These are phyloP conservation scores for Agaricus sinodeliciosus DNA, from an alignment of 768 basidiomycete genomes.

Conservation along the genomic window DNA sequence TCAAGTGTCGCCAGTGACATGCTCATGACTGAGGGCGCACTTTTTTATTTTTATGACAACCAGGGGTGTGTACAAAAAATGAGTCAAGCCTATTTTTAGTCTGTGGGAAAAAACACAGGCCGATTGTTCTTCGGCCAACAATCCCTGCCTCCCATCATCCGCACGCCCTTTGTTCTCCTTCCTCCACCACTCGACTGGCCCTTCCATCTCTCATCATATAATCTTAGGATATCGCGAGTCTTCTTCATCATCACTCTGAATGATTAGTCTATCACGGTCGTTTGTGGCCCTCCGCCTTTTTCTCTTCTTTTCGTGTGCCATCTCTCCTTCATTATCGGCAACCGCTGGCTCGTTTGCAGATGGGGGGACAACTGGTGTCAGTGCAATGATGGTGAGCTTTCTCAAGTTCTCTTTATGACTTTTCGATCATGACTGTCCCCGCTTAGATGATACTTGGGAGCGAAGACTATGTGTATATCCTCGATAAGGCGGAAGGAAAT, in stretches of 20 bases:
- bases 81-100: neutral
- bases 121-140: neutral
- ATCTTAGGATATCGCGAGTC: neutral
- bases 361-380: constrained; percentile 10
- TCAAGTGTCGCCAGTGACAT: too few species aligned
- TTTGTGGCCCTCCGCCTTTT: constrained; percentile 2
- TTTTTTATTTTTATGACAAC: too few species aligned
- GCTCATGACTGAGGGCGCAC: too few species aligned
- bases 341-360: constrained; percentile 12
- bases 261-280: constrained; percentile 4
- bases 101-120: neutral
- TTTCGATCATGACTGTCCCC: neutral
- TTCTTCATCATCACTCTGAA: neutral
- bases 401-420: neutral
- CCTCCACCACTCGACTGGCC: neutral
- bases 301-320: constrained; percentile 4
- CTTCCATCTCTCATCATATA: neutral
- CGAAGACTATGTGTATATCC: constrained; percentile 74
- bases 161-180: neutral
- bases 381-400: constrained; percentile 13
- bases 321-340: constrained; percentile 7
- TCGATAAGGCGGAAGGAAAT: constrained; percentile 87
- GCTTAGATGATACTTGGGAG: constrained; percentile 75
- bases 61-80: neutral
- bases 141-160: neutral